These are phyloP conservation scores for Claviceps sp. DNA, from an alignment of 2,329 filamentous ascomycete species.

Conservation along the genomic window DNA sequence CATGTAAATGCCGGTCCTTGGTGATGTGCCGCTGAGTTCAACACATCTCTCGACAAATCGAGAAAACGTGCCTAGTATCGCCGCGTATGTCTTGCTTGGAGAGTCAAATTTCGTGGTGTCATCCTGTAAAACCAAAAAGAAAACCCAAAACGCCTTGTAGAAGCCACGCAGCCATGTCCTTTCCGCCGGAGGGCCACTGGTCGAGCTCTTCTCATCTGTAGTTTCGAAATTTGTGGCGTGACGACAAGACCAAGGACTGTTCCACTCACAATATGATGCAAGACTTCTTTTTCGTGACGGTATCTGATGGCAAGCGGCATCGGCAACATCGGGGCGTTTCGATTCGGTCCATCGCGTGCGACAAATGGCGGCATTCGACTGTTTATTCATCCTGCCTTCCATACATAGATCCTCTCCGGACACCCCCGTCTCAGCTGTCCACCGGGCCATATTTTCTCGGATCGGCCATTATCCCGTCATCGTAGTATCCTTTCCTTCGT, in stretches of 20 bases:
- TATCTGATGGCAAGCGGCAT: background rate
- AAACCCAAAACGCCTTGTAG: background rate
- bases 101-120: background rate
- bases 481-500: slow-evolving; percentile 5
- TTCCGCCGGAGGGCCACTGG: background rate
- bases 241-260: background rate
- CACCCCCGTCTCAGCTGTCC: background rate
- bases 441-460: background rate
- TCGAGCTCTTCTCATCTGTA: background rate
- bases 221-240: background rate
- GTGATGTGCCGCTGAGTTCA: background rate
- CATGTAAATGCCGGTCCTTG: background rate
- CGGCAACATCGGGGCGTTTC: background rate
- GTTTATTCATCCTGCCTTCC: background rate
- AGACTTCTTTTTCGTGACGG: background rate
- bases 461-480: slow-evolving; percentile 4
- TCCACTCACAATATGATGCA: background rate
- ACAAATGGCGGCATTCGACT: background rate
- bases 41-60: background rate
- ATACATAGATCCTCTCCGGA: background rate
- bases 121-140: background rate
- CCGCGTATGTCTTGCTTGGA: background rate
- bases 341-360: background rate
- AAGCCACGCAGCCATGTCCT: background rate
- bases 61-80: background rate